Evolutionary conservation across 2,329 filamentous ascomycete species (phyloP).

Genomic region (Ceratocystis smalleyi): DNA sequence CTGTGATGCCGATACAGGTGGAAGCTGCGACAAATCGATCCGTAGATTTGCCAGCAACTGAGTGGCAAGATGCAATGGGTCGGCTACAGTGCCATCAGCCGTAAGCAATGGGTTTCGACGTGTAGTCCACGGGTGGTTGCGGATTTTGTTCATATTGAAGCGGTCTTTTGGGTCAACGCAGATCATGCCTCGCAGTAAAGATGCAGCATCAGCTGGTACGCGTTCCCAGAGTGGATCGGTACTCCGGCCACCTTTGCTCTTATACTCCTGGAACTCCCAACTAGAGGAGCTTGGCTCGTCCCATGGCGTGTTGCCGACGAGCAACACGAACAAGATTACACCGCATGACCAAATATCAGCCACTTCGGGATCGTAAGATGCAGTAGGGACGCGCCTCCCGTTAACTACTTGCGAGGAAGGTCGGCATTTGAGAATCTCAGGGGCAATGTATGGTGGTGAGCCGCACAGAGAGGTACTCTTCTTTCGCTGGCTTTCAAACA

Average conservation of each 20-base stretch:
- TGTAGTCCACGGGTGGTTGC: conserved; percentile 89
- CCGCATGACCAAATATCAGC: conserved; percentile 96
- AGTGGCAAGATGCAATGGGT: conserved; percentile 76
- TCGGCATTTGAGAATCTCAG: conserved; percentile 58
- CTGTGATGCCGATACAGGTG: conserved; percentile 21
- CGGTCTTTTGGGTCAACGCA: conserved; percentile 57
- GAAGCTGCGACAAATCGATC: conserved; percentile 53
- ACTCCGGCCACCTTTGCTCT: conserved; percentile 62
- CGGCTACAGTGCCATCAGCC: conserved; percentile 55
- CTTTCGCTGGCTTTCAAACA: conserved; percentile 72
- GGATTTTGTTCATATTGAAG: conserved; percentile 75
- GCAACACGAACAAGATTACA: conserved; percentile 87
- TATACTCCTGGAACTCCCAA: conserved; percentile 84
- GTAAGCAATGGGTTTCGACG: conserved; percentile 63
- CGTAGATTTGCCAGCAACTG: conserved; percentile 83
- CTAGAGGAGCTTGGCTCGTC: conserved; percentile 75
- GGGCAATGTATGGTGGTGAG: conserved; percentile 91
- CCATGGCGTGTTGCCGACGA: conserved; percentile 96
- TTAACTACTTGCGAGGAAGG: conserved; percentile 18
- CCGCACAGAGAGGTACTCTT: conserved; percentile 80
- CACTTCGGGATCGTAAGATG: conserved; percentile 54
- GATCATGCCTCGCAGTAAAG: conserved; percentile 85
- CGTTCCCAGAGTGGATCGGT: conserved; percentile 74
- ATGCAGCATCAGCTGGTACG: conserved; percentile 58
- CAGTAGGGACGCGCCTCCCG: conserved; percentile 31